phyloP scores from a whole-genome alignment of 1,284 basidiomycete species.

The Athelia psychrophila region DNA sequence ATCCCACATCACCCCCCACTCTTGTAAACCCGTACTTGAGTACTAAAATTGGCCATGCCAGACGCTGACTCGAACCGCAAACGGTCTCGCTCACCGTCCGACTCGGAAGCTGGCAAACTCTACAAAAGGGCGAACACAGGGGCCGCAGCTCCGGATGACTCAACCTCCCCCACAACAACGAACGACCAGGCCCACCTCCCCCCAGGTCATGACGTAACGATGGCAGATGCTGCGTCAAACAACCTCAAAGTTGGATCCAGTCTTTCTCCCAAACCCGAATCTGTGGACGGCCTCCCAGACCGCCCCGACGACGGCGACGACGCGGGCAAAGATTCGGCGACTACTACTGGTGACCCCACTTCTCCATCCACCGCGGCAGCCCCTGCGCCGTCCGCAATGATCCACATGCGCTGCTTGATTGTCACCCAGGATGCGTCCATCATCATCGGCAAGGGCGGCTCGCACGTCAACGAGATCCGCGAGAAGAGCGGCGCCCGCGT shows the following conservation, averaged over 20 bases:
- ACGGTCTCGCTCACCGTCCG: slow-evolving; percentile 81
- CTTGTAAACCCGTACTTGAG: slow-evolving; percentile 43
- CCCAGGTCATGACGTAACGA: slow-evolving; percentile 56
- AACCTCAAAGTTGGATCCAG: slow-evolving; percentile 59
- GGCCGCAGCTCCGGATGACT: slow-evolving; percentile 59
- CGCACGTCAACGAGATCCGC: slow-evolving; percentile 98
- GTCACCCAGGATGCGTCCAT: slow-evolving; percentile 99
- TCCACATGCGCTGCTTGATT: slow-evolving; percentile 94
- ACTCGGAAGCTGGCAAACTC: slow-evolving; percentile 73
- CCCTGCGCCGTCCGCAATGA: slow-evolving; percentile 63
- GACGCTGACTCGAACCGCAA: slow-evolving; percentile 79
- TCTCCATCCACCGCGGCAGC: slow-evolving; percentile 36
- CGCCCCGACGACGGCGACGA: slow-evolving; percentile 25
- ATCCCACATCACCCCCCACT: slow-evolving; percentile 33
- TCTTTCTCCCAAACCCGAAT: slow-evolving; percentile 43
- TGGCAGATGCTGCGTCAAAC: slow-evolving; percentile 46
- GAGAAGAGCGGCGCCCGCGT: slow-evolving; percentile 96
- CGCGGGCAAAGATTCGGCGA: slow-evolving; percentile 23
- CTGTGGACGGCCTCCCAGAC: slow-evolving; percentile 22
- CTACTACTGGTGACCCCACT: slow-evolving; percentile 34
- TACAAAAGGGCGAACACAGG: slow-evolving; percentile 83
- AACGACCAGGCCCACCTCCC: slow-evolving; percentile 28
- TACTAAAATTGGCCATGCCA: slow-evolving; percentile 67
- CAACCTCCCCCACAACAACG: slow-evolving; percentile 38
- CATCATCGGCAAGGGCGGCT: slow-evolving; percentile 96